Conservation (phyloP, 768 basidiomycete species). For the Hericium coralloides region DNA sequence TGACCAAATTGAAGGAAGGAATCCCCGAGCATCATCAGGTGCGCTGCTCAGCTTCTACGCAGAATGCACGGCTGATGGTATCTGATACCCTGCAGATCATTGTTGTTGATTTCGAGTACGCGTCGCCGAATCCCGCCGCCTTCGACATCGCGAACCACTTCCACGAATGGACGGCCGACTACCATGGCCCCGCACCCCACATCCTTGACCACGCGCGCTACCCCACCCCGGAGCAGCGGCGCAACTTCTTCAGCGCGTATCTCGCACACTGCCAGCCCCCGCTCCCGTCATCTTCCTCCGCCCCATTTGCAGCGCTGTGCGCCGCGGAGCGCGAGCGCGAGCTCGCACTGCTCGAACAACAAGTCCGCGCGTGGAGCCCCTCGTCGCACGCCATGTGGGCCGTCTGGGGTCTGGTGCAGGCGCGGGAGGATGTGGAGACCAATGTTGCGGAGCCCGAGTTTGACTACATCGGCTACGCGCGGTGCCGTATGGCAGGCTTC, state of each 20-base stretch:
- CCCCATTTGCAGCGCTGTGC: slow-evolving; percentile 9
- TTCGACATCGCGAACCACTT: slow-evolving; percentile 98
- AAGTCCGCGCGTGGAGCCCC: slow-evolving; percentile 84
- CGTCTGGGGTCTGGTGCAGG: slow-evolving; percentile 91
- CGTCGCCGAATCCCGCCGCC: slow-evolving; percentile 83
- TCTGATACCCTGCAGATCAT: slow-evolving; percentile 53
- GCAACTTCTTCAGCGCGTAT: slow-evolving; percentile 83
- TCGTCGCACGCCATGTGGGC: slow-evolving; percentile 90
- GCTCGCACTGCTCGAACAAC: slow-evolving; percentile 56
- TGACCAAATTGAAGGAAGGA: slow-evolving; percentile 48
- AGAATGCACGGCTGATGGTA: slow-evolving; percentile 12
- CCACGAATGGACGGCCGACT: slow-evolving; percentile 94
- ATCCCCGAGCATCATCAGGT: slow-evolving; percentile 73
- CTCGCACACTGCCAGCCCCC: slow-evolving; percentile 39
- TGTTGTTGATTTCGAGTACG: slow-evolving; percentile 98
- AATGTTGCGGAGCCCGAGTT: slow-evolving; percentile 64
- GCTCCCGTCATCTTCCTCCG: slow-evolving; percentile 18
- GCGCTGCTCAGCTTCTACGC: slow-evolving; percentile 15
- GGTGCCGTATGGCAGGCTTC: slow-evolving; percentile 57
- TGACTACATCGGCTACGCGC: slow-evolving; percentile 82
- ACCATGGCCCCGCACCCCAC: slow-evolving; percentile 65
- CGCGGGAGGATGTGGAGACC: slow-evolving; percentile 60
- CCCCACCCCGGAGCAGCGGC: slow-evolving; percentile 63
- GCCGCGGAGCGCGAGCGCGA: slow-evolving; percentile 29
- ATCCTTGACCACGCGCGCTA: slow-evolving; percentile 55